Evolutionary conservation across 129 eudicot species (phyloP), one percentile per base, ranked within the genome.

Genomic region (Pseudognaphalium luteoalbum): DNA sequence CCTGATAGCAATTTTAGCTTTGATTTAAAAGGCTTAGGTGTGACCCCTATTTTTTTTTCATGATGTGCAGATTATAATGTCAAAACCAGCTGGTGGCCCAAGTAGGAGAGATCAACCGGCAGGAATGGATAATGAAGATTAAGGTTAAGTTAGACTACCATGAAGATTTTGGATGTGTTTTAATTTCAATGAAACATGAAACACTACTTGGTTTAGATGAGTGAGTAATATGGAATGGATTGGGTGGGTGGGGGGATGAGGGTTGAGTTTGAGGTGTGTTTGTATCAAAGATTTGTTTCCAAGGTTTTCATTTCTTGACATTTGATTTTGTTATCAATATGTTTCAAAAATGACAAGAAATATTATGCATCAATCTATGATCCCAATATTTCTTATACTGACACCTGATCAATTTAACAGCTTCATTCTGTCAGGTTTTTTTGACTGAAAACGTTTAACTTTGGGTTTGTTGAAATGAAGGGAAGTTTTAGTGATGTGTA

Each of bases 61-160:
- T 35, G 25, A 17, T 71, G 33, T 80, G 79, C 85, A 87, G 96
- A 90, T 90, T 76, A 90, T 88, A 72, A 90, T 90, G 96, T 80
- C 96, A 50, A 90, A 90, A 81, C 96, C 93, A 73, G 96, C 96
- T 68, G 96, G 96, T 44, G 96, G 96, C 7, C 96, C 96, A 3
- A 71, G 83, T 17, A 85, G 74, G 83, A 80, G 86, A 71, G 82
- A 81, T 14, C 84, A 78, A 73, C 85, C 80, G 19, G 90, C 87
- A 41, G 90, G 88, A 51, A 90, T 88, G 91, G 96, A 90, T 47
- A 74, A 74, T 61, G 96, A 90, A 77, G 96, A 90, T 80, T 90
- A 77, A 47, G 44, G 20, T 37, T 57, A 39, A 30, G 54, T 47
- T 47, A 12, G 54, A n/a, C 6, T 14, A 47, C 54, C 54, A 47